Evolutionary conservation across 495 filamentous ascomycete genomes (phyloP), one percentile per base, ranked within the genome.

Genomic region (Penicillium roqueforti): DNA sequence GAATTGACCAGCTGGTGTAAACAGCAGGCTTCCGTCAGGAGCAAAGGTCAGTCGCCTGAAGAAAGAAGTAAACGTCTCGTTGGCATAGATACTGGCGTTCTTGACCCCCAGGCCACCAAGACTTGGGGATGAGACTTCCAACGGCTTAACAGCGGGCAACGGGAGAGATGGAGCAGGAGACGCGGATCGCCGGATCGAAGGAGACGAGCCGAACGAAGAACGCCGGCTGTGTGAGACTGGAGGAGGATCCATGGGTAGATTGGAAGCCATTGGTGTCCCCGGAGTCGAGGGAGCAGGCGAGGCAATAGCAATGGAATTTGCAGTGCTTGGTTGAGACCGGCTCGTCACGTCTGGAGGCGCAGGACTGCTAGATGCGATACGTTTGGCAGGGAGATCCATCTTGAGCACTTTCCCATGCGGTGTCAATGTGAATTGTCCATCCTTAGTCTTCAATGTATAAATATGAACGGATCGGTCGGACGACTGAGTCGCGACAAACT

Each of bases 401-500:
- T 90, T 95, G 26, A 84, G 71, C 42, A 88, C 77, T 59, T 87
- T 88, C 56, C 83, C 81, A 61, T 89, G 84, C 41, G 86, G 82
- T 16, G 81, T 83, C n/a, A 99, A 77, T 0, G 91, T 88, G 67
- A 96, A 96, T 56, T 93, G 90, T 20, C 95, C 93, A 67, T 99
- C 93, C 60, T 97, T 97, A 5, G 90, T 96, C 72, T 89, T 95
- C 56, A 99, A 73, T 13, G 84, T 91, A 72, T 97, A 97, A 58
- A 99, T 92, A 71, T 99, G 93, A 18, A 97, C 92, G 1, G 93
- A 96, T 62, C 93, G 86, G 71, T 99, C 93, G 1, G 93, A 99
- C 2, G 93, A 97, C 67, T 99, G 93, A 19, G 93, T 99, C 19
- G 95, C 93, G 41, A 99, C 88, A 68, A 88, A 99, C 75, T 99